phyloP scores from a whole-genome alignment of 1,284 basidiomycete species.

The Ganoderma leucocontextum region DNA sequence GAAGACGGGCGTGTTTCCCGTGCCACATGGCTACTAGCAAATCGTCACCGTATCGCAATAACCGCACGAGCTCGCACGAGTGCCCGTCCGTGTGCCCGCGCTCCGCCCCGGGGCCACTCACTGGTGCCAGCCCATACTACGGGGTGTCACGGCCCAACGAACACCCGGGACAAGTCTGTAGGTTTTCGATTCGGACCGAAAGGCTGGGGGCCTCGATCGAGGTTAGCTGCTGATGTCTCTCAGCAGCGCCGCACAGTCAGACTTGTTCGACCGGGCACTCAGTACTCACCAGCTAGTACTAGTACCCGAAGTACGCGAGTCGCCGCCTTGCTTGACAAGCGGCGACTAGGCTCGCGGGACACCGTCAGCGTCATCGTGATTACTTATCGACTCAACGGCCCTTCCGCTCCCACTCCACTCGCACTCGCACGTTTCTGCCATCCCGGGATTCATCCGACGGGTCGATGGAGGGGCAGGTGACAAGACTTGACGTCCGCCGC shows the following conservation, averaged over 20 bases:
- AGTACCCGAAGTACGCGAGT: too few relatives aligned
- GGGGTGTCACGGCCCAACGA: too few relatives aligned
- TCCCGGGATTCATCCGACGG: neutral
- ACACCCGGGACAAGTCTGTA: too few relatives aligned
- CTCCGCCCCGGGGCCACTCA: neutral
- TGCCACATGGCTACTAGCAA: neutral
- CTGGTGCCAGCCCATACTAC: too few relatives aligned
- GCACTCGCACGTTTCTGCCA: neutral
- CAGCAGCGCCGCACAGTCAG: too few relatives aligned
- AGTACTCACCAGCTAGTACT: too few relatives aligned
- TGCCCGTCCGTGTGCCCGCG: neutral
- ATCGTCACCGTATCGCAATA: neutral
- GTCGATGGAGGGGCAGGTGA: neutral
- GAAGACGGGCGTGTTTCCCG: neutral
- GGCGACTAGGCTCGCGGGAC: neutral
- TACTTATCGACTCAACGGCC: neutral
- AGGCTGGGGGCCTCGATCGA: too few relatives aligned
- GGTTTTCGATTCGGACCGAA: too few relatives aligned
- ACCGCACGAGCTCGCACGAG: neutral
- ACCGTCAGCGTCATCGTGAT: neutral
- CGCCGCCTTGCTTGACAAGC: too few relatives aligned
- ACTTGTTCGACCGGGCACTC: too few relatives aligned
- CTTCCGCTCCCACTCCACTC: constrained; percentile 3
- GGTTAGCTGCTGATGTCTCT: too few relatives aligned
- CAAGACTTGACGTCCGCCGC: too few relatives aligned